Evolutionary conservation across 75 land plant species (phyloP), one percentile per base, ranked within the genome.

Genomic region (Sequoiadendron giganteum): DNA sequence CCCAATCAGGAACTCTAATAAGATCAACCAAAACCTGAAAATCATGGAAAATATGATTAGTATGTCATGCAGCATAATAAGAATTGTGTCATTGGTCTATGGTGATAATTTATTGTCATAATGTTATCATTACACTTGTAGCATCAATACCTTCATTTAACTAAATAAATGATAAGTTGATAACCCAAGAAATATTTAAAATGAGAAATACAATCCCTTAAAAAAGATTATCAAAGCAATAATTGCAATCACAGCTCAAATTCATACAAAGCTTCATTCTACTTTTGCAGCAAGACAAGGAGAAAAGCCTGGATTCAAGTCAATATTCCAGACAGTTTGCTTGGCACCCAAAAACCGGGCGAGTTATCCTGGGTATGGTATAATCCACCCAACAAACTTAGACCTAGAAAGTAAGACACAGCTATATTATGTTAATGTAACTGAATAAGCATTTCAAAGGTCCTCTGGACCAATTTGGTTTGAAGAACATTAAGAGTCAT

Each of bases 1-100:
- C 95, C 99, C 99, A 94, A 85, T 95, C 97, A 40, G 99, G 99
- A 49, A 94, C 97, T 18, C 97, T 90, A 54, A 98, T 91, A 92
- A 98, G 90, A 92, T 98, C 99, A 86, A 96, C 90, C 86, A 98
- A 86, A 58, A 98, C 96, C 99, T 98, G 90, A n/a, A 86, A 68
- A 39, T 25, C 56, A 86, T 85, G 48, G 28, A 42, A 68, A 19
- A 85, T 10, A 32, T 5, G 45, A 45, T 34, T 55, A 81, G 32
- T 61, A 70, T 7, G 14, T 85, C 65, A 25, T 25, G 58, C 86
- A 58, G 2, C 11, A 79, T 10, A 36, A 85, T 55, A 38, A 25
- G 36, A 40, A 43, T 43, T 34, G 39, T 75, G 1, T 65, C 28
- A 9, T 13, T 11, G 6, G 68, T 61, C 28, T 21, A 25, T 61